phyloP scores from a whole-genome alignment of 1,139 yeast species.

The Meyerozyma carpophila region DNA sequence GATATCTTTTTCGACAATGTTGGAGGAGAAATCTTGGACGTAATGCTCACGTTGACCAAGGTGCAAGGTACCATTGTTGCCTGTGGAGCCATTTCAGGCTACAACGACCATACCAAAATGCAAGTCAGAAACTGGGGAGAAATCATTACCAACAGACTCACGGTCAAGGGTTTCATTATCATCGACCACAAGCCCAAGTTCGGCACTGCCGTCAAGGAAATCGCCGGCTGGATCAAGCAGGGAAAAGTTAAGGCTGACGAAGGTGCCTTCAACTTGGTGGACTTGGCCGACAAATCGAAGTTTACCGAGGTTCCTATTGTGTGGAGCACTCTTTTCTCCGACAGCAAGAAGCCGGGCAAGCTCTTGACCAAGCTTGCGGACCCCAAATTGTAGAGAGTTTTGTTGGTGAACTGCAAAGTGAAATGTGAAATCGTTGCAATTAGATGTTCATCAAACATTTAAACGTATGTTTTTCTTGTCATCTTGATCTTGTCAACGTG shows the following conservation, averaged over 20 bases:
- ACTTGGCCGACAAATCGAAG: constrained; percentile 23
- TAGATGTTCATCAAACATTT: too few relatives aligned
- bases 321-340: constrained; percentile 39
- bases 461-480: too few relatives aligned
- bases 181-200: constrained; percentile 28
- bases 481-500: too few relatives aligned
- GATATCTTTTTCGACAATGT: constrained; percentile 56
- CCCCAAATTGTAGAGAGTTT: constrained; percentile 3
- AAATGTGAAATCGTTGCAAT: too few relatives aligned
- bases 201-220: constrained; percentile 29
- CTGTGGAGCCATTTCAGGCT: constrained; percentile 61
- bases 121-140: constrained; percentile 33
- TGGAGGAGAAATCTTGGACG: constrained; percentile 56
- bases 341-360: constrained; percentile 26
- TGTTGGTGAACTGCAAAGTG: not conserved
- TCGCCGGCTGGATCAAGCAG: constrained; percentile 27
- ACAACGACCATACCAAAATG: constrained; percentile 37
- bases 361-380: constrained; percentile 18
- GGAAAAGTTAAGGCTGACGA: constrained; percentile 36
- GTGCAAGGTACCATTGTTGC: constrained; percentile 45
- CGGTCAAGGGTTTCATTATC: constrained; percentile 45
- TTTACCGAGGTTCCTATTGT: constrained; percentile 36
- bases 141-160: constrained; percentile 44
- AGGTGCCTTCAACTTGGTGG: constrained; percentile 27
- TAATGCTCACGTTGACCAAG: constrained; percentile 36